Base-by-base conservation (phyloP, 2,329 filamentous ascomycete genomes). In the Ceratocystis huliohia region DNA sequence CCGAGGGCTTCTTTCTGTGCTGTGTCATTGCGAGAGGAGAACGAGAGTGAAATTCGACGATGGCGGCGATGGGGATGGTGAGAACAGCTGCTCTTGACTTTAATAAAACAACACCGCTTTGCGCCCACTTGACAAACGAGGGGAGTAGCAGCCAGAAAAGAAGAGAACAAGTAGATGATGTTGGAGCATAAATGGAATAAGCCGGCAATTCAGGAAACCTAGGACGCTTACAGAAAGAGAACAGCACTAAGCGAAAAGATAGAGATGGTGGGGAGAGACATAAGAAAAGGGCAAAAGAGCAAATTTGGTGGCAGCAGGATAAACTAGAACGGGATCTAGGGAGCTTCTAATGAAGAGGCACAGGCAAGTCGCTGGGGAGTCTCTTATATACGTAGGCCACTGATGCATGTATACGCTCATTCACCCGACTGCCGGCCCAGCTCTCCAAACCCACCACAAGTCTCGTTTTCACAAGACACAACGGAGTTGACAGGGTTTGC, bases 1-100 rank as follows among this genome's bases (percentile, higher is more conserved):
- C 89, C 66, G 91, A 91, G 68, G 92, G 84, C 88, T 93, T 78
- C 83, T 78, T 70, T 81, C 75, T 67, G 71, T 73, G 65, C 73
- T 72, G 61, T 66, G 76, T 71, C 76, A 77, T 77, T 69, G 69
- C 70, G 68, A 44, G 33, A n/a, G 45, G 53, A 33, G 56, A 37
- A 28, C 61, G 10, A n/a, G 22, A 37, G 53, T 30, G 53, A 33
- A 30, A 6, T 28, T n/a, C 4, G 13, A 1, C 10, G 53, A 57
- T 15, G 59, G 28, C 44, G 65, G 53, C 50, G 25, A 33, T 48
- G 2, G 10, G 33, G 65, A 50, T 22, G 5, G 2, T 7, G 20
- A 28, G 20, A 53, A 25, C 20, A 13, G 20, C 25, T 53, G 20
- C 8, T 53, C 3, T 25, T 53, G 20, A 15, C 8, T 25, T 25